Evolutionary conservation across 2,329 filamentous ascomycete genomes (phyloP), one percentile per base, ranked within the genome.

Genomic region (Amauroascus verrucosus): DNA sequence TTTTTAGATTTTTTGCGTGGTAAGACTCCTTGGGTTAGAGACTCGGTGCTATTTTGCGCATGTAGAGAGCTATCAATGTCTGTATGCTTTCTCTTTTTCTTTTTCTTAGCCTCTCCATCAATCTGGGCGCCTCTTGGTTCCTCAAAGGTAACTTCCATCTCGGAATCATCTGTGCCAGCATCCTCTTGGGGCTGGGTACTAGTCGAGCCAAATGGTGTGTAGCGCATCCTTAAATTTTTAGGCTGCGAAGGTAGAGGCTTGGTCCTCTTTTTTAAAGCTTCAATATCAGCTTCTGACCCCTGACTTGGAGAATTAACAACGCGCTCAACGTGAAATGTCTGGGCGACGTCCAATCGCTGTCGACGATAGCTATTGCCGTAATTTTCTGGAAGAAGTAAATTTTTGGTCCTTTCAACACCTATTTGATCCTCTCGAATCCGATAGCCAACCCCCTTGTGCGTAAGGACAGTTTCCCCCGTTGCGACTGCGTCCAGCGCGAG

Each of bases 171-270:
- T 1, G 66, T 68, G 52, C 64, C 65, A n/a, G 60, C 64, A 11
- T 66, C 70, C 37, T 70, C 55, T 4, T 64, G 69, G 57, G 70
- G 66, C 0, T 62, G 58, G 1, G 57, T 61, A 14, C 60, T 56
- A 6, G 60, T 59, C 47, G 67, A 70, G 24, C 72, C 72, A 35
- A 72, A 66, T 18, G 72, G 72, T 7, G 64, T 65, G 56, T 74
- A 74, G 28, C 72, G 71, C 70, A 73, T 72, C 58, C 67, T 71
- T 56, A 75, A 52, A 51, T 71, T 57, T 54, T 69, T 69, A 13
- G 72, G 72, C 51, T 75, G 71, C 50, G 68, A 62, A 33, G 66
- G 64, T 32, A 66, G 60, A 2, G 67, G 66, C 57, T 68, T 72
- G 22, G 65, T 63, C 37, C 64, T 55, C 44, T 64, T 48, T 41